Conservation (phyloP, 129 eudicot species). For the Tagetes patula region DNA sequence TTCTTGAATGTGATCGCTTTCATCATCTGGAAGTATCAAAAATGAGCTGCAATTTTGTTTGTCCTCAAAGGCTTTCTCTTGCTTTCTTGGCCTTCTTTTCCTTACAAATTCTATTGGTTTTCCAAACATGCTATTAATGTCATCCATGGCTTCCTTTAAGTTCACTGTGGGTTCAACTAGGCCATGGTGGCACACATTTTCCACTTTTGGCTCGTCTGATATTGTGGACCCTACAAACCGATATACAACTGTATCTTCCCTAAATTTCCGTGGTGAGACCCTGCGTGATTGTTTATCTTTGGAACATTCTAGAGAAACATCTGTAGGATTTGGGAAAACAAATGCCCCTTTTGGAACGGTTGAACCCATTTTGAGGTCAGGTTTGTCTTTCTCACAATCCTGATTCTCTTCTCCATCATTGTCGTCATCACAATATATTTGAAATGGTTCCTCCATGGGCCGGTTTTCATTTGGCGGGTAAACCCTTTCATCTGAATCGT, state of each 20-base stretch:
- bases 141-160: slow-evolving; percentile 97
- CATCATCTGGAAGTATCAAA: slow-evolving; percentile 85
- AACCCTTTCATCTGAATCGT: slow-evolving; percentile 36
- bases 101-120: slow-evolving; percentile 83
- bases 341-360: slow-evolving; percentile 35
- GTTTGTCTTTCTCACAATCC: slow-evolving; percentile 33
- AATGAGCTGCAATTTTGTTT: slow-evolving; percentile 43
- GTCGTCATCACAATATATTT: slow-evolving; percentile 67
- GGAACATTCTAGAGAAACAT: slow-evolving; percentile 41
- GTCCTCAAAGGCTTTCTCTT: slow-evolving; percentile 41
- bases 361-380: slow-evolving; percentile 32
- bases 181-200: slow-evolving; percentile 94
- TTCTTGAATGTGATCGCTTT: slow-evolving; percentile 29
- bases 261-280: slow-evolving; percentile 29
- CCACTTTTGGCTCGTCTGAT: slow-evolving; percentile 77
- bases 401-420: slow-evolving; percentile 51
- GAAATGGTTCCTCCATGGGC: slow-evolving; percentile 53
- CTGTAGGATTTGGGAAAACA: slow-evolving; percentile 51
- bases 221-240: slow-evolving; percentile 89
- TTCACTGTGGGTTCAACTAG: slow-evolving; percentile 91
- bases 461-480: slow-evolving; percentile 30
- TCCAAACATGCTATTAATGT: slow-evolving; percentile 92
- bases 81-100: slow-evolving; percentile 64
- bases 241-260: slow-evolving; percentile 81
- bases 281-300: slow-evolving; percentile 31